Percentiles rank a stretch among this genome's conserved stretches.
Evolutionary conservation across 2,329 filamentous ascomycete genomes (phyloP).

Genomic region (Phialemoniopsis sp.): DNA sequence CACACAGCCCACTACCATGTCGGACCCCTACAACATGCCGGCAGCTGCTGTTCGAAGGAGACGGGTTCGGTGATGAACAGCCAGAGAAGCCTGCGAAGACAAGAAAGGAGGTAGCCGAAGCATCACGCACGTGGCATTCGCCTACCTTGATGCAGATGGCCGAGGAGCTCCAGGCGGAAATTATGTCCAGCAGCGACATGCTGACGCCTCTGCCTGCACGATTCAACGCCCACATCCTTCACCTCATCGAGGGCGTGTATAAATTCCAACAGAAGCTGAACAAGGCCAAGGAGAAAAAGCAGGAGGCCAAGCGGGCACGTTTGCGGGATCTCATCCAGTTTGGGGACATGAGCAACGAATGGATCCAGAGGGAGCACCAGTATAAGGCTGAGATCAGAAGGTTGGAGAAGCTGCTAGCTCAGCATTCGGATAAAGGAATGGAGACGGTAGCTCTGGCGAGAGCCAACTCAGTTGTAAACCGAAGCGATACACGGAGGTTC

Average conservation of each 20-base stretch:
- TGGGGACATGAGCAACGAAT: slow-evolving; percentile 28
- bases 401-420: slow-evolving; percentile 29
- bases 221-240: slow-evolving; percentile 36
- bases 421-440: slow-evolving; percentile 29
- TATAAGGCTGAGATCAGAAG: slow-evolving; percentile 33
- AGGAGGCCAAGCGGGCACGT: slow-evolving; percentile 20
- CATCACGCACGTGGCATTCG: slow-evolving; percentile 27
- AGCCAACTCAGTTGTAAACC: slow-evolving; percentile 34
- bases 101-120: neutral
- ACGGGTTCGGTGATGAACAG: no score
- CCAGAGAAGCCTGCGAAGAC: neutral
- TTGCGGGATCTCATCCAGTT: slow-evolving; percentile 27
- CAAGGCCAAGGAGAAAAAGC: slow-evolving; percentile 14
- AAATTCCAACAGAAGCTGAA: slow-evolving; percentile 16
- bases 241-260: slow-evolving; percentile 29
- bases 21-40: no score
- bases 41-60: no score
- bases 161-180: slow-evolving; percentile 33
- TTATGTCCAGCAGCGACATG: slow-evolving; percentile 30
- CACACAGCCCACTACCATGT: no score
- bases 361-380: slow-evolving; percentile 28
- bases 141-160: slow-evolving; percentile 38
- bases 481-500: slow-evolving; percentile 25
- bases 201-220: slow-evolving; percentile 28
- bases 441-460: slow-evolving; percentile 39